Evolutionary conservation across 768 basidiomycete species (phyloP), one percentile per base, ranked within the genome.

Genomic region (Chalciporus pseudorubinellus): DNA sequence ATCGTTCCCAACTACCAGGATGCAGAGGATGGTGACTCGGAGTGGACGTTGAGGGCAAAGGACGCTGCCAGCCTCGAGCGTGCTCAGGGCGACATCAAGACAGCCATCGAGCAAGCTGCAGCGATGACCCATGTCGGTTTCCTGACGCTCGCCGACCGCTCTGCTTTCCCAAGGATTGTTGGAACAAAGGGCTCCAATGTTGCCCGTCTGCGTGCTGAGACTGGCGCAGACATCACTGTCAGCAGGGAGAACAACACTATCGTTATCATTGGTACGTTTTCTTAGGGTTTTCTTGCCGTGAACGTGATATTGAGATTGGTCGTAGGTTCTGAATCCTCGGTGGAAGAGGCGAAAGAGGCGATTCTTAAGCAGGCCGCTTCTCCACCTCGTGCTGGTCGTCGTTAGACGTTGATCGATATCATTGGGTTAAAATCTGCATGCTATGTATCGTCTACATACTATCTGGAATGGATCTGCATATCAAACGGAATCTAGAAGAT

Each of bases 101-200:
- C 87, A 9, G 89, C 87, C 38, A 80, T 93, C 61, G 76, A 82
- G 56, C 78, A 81, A 59, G 92, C 92, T 16, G 75, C 83, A 58
- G 74, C 75, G 52, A 85, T 87, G 77, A 79, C 85, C 2, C 85
- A 90, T 57, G 83, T 90, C 57, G 93, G 90, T 9, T 92, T 89
- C 78, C 77, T 95, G 50, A 93, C 87, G 9, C 75, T 95, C 38
- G 73, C 83, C 36, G 88, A 93, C 65, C 84, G 92, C 56, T 81
- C 86, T 31, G 79, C 80, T 29, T 98, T 98, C 83, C 94, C 95
- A 13, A 79, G 92, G 58, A 95, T 98, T 59, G 92, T 98, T 55
- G 95, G 95, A 34, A 73, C 87, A 11, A 95, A 95, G 72, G 94
- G 94, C 47, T 75, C 92, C 22, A 98, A 92, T 60, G 89, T 98